Evolutionary conservation across 805 yeast species (phyloP).

Genomic region (Martiniozyma abietophila): DNA sequence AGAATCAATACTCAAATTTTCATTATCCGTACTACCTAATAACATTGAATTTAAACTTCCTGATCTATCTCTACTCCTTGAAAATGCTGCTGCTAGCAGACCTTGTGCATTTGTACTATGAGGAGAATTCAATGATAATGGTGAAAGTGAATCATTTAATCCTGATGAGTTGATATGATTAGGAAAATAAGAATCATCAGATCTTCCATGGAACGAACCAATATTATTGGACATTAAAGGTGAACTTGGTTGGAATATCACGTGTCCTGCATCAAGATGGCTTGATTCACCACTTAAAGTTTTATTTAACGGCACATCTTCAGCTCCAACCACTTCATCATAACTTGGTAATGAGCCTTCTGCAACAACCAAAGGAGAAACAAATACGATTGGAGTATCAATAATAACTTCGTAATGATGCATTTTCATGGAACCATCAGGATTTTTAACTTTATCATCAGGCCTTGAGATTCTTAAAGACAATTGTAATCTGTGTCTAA

Average conservation of each 20-base stretch:
- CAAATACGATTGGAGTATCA: conserved; percentile 59
- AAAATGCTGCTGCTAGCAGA: conserved; percentile 8
- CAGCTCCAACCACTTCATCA: conserved; percentile 23
- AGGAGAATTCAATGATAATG: no score
- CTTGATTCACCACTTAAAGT: conserved; percentile 7
- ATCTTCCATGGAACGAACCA: no score
- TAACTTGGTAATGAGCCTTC: conserved; percentile 33
- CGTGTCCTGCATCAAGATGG: conserved; percentile 23
- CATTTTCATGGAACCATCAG: conserved; percentile 32
- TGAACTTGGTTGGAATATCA: conserved; percentile 40
- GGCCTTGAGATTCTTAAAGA: conserved; percentile 60
- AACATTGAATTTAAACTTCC: conserved; percentile 4
- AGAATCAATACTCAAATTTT: no score
- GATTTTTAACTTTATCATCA: conserved; percentile 31
- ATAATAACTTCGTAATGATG: conserved; percentile 77
- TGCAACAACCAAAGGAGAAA: conserved; percentile 32
- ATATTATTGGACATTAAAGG: conserved; percentile 27
- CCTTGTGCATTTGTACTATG: conserved; percentile 6
- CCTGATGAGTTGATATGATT: no score
- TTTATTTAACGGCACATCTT: conserved; percentile 7
- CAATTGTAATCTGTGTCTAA: conserved; percentile 61
- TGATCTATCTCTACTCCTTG: conserved; percentile 5
- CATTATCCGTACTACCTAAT: no score
- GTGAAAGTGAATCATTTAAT: no score
- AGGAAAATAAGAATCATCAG: no score